A percentile compares a stretch with the other conserved stretches of the same genome.
Evolutionary conservation across 129 eudicot species (phyloP).

Genomic region (Logfia minima): DNA sequence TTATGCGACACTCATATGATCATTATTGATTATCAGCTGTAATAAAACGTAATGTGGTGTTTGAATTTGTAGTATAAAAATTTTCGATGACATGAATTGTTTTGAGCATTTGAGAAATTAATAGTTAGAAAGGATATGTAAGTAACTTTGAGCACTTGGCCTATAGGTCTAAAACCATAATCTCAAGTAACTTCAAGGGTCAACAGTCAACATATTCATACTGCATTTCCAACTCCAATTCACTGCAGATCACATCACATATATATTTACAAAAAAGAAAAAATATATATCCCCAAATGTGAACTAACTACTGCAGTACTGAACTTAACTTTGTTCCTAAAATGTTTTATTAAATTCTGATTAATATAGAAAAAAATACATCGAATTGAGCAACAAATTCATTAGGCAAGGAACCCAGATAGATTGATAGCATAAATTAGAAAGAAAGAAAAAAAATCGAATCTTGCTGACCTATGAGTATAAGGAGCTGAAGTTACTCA

Average conservation of each 20-base stretch:
- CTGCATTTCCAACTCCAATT: neutral
- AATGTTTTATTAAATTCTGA: neutral
- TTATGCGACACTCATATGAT: neutral
- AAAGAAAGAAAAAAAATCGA: neutral
- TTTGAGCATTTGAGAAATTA: neutral
- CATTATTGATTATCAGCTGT: neutral
- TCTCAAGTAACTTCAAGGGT: neutral
- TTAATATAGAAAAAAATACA: neutral
- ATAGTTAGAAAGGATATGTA: neutral
- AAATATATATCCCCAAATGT: neutral
- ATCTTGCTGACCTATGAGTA: constrained; percentile 3
- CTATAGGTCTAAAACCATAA: neutral
- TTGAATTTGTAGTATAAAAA: neutral
- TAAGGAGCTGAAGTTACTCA: constrained; percentile 15
- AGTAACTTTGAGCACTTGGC: no score
- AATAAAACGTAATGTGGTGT: neutral
- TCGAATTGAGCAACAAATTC: neutral
- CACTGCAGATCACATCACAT: constrained; percentile 8
- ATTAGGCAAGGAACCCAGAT: neutral
- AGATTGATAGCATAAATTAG: neutral
- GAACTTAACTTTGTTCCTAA: neutral
- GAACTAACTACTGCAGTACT: neutral
- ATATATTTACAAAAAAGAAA: neutral
- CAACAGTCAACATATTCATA: neutral
- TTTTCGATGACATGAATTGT: neutral